A percentile compares a stretch with the other conserved stretches of the same genome.
Evolutionary conservation across 2,329 filamentous ascomycete genomes (phyloP).

Genomic region (Apiospora saccharicola): DNA sequence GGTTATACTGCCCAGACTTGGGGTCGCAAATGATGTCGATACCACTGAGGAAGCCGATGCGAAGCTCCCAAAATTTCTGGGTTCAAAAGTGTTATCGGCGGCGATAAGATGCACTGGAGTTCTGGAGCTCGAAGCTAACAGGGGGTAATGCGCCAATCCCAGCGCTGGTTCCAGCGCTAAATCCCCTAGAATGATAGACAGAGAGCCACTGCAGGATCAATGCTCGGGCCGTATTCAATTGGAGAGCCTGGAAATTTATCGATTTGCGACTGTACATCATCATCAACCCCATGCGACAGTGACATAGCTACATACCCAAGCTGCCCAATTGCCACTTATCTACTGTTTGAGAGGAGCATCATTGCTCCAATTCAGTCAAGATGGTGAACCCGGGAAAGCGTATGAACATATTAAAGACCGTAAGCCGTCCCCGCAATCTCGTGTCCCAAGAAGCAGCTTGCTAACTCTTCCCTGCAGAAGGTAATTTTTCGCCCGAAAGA

Average conservation of each 20-base stretch:
- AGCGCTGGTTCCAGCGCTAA: neutral
- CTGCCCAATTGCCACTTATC: neutral
- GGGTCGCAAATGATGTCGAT: neutral
- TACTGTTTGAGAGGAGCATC: conserved; percentile 23
- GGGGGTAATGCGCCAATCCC: neutral
- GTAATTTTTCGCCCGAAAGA: conserved; percentile 33
- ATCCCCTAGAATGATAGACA: neutral
- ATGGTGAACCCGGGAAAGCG: conserved; percentile 47
- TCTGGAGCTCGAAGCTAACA: conserved; percentile 2
- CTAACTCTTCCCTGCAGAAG: conserved; percentile 40
- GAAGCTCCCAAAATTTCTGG: conserved; percentile 19
- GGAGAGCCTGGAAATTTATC: conserved; percentile 26
- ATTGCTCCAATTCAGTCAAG: conserved; percentile 38
- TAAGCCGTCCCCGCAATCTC: conserved; percentile 30
- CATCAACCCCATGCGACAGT: conserved; percentile 17
- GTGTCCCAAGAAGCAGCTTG: conserved; percentile 6
- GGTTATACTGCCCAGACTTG: neutral
- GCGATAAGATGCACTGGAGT: neutral
- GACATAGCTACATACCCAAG: neutral
- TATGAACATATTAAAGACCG: conserved; percentile 44
- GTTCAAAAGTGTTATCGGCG: conserved; percentile 3
- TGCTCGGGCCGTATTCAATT: conserved; percentile 26
- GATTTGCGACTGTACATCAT: conserved; percentile 15
- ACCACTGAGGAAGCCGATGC: neutral
- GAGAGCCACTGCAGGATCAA: conserved; percentile 21